Evolutionary conservation across 2,329 filamentous ascomycete genomes (phyloP).

Genomic region (Cytospora paraplurivora): DNA sequence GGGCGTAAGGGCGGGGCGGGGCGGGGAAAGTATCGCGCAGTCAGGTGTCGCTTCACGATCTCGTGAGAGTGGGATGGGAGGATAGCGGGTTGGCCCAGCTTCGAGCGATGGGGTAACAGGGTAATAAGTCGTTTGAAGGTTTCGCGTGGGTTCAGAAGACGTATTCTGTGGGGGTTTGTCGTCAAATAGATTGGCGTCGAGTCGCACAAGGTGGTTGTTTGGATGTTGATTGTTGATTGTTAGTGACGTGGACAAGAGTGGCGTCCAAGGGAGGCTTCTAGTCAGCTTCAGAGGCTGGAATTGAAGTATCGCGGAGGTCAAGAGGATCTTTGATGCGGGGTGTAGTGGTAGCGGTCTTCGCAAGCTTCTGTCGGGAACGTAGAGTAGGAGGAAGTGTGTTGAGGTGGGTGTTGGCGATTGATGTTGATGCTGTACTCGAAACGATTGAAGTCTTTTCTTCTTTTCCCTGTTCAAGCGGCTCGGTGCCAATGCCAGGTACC

Average conservation of each 20-base stretch:
- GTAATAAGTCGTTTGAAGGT: not conserved
- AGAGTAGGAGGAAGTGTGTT: not conserved
- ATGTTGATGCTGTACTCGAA: not conserved
- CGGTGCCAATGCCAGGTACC: not conserved
- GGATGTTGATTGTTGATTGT: not conserved
- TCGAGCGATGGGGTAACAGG: not conserved
- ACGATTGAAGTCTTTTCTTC: not conserved
- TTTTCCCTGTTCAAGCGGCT: not conserved
- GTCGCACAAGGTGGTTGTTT: not conserved
- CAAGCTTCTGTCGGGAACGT: not conserved
- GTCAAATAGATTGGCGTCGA: not conserved
- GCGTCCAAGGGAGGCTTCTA: not conserved
- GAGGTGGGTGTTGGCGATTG: not conserved
- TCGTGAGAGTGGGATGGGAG: not conserved
- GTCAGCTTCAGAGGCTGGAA: not conserved
- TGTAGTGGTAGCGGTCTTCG: not conserved
- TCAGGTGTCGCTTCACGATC: conserved; percentile 5
- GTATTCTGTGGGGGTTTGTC: not conserved
- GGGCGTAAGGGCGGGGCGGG: conserved; percentile 9
- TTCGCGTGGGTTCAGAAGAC: not conserved
- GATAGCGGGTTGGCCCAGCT: not conserved
- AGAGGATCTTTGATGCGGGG: not conserved
- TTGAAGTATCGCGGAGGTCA: not conserved
- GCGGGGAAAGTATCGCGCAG: conserved; percentile 20
- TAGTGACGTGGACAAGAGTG: conserved; percentile 2